Base-by-base conservation (phyloP, 169 alveolate genomes). In the Plasmodium cynomolgi region DNA sequence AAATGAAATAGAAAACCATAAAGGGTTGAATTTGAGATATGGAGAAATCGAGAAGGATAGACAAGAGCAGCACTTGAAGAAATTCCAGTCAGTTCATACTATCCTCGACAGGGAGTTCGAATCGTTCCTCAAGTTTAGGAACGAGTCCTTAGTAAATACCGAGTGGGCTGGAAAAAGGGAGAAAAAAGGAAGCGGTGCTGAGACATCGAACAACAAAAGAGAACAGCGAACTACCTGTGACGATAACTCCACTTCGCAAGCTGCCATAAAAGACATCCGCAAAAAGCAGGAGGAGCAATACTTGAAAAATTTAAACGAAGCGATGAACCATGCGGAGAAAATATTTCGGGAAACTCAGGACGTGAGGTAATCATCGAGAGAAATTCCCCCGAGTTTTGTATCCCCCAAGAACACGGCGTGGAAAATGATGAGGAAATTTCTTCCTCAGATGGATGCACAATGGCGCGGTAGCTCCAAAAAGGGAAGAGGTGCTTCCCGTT, bases 1-100 rank as follows among this genome's bases (percentile, higher is more conserved):
- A 23, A 88, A 88, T 56, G 94, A 88, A 80, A 88, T 88, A 88
- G 56, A 88, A 80, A 88, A 80, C 31, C 82, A 88, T 68, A 31
- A 62, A 31, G 54, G 72, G 31, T 88, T 88, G 54, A 58, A 88
- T 41, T 41, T 39, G n/a, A 58, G 20, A 58, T 88, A 80, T 88
- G 44, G 72, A 11, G 34, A 37, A 26, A 31, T 29, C 6, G 91
- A 88, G 34, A 56, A 88, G 73, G 44, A 88, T 54, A 80, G 26
- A 15, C 34, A 88, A 7, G 82, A 58, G 73, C 56, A 88, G 82
- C 54, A 88, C 23, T 58, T 47, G 33, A 88, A 80, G 83, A 88
- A 80, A 62, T 23, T 88, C 31, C 90, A 88, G 23, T 79, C 58
- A 7, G 73, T 56, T 34, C 39, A 88, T 68, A 80, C 20, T 13